phyloP scores from a whole-genome alignment of 2,329 filamentous ascomycete genomes.

The Cryphonectria naterciae region DNA sequence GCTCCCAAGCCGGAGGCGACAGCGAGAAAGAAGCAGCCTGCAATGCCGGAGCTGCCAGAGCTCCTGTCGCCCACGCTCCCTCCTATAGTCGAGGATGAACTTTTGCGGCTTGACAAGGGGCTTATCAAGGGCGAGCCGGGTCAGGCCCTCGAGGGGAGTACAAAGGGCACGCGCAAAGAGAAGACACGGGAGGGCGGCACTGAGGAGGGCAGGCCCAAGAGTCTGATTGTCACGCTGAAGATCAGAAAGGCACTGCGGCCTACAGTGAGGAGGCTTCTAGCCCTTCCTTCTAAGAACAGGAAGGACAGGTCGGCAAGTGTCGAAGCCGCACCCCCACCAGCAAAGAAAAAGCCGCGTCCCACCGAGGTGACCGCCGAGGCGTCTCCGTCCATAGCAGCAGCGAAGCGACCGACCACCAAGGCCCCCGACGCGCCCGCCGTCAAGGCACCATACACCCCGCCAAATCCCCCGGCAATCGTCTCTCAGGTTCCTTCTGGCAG shows the following conservation, averaged over 20 bases:
- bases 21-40: slow-evolving; percentile 45
- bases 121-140: slow-evolving; percentile 34
- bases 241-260: slow-evolving; percentile 49
- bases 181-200: slow-evolving; percentile 39
- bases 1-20: slow-evolving; percentile 36
- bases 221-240: slow-evolving; percentile 49
- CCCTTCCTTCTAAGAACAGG: slow-evolving; percentile 45
- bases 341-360: slow-evolving; percentile 55
- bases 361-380: slow-evolving; percentile 43
- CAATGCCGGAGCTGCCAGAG: slow-evolving; percentile 48
- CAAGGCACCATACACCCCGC: slow-evolving; percentile 50
- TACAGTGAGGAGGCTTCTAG: slow-evolving; percentile 48
- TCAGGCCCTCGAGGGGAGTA: slow-evolving; percentile 38
- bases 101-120: slow-evolving; percentile 43
- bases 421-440: slow-evolving; percentile 45
- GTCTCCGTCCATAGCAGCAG: slow-evolving; percentile 37
- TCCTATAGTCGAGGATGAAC: slow-evolving; percentile 52
- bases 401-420: slow-evolving; percentile 45
- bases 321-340: slow-evolving; percentile 45
- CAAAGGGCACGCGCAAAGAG: slow-evolving; percentile 42
- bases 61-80: slow-evolving; percentile 62
- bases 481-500: slow-evolving; percentile 58
- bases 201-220: slow-evolving; percentile 35
- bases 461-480: slow-evolving; percentile 54
- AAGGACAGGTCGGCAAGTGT: slow-evolving; percentile 49